Base-by-base conservation (phyloP, 2,329 filamentous ascomycete genomes). In the Macrophomina tecta region DNA sequence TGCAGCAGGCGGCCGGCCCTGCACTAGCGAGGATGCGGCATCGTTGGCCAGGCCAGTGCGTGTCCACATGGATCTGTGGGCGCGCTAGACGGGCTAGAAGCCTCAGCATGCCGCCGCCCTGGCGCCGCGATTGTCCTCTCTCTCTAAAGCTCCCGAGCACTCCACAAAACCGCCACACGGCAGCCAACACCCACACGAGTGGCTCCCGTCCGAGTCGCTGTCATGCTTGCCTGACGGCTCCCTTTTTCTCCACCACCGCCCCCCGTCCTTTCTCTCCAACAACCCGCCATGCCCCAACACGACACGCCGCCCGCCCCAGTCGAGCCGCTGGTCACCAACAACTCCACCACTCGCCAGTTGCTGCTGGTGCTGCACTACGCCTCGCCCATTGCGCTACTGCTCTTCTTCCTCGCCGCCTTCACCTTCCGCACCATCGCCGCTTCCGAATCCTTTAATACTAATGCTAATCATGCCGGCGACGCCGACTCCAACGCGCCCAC, bases 361-460 rank as follows among this genome's bases (percentile, higher is more conserved):
- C 58, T 63, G 49, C 64, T 69, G 48, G 80, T 81, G 71, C 74
- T 86, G 67, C 86, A 87, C 73, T 86, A 83, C 75, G 80, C 84
- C 71, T 91, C 88, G 70, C 89, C 90, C 12, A 85, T 90, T 72
- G 76, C 89, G 67, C 80, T 91, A 68, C 82, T 91, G 64, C 70
- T 87, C 71, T 83, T 91, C 74, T 92, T 91, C 76, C 78, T 90
- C 58, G 76, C 82, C 68, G 84, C 85, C 69, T 90, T 91, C 74
- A 83, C 89, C 66, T 74, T 82, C 70, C 86, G 86, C 75, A 89
- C 88, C 72, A 84, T 91, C 69, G 74, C 84, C 68, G 81, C 83
- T 23, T 82, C 85, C 46, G 79, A 79, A 71, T 83, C 77, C 70
- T 71, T 72, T 67, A 79, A 77, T 74, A 9, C n/a, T 63, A 81